Conservation (phyloP, 1,284 basidiomycete species). For the Ustilago crameri region DNA sequence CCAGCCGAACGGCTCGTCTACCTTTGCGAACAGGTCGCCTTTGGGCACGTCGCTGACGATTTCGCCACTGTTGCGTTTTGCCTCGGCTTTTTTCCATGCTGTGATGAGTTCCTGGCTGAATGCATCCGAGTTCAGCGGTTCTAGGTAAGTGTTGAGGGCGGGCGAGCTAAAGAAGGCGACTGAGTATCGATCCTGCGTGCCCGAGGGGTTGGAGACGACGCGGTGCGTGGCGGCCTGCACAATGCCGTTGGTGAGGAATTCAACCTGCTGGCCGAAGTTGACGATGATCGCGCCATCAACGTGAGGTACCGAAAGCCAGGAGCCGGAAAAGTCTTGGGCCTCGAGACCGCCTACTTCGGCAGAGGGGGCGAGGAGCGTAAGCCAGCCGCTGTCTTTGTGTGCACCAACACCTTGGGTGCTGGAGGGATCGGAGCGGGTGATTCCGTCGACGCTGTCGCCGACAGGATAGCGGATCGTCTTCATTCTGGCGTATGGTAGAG, state of each 20-base stretch:
- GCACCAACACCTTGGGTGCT: constrained; percentile 60
- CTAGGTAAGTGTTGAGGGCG: constrained; percentile 41
- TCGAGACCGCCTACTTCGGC: constrained; percentile 49
- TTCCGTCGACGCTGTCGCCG: constrained; percentile 42
- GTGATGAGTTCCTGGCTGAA: constrained; percentile 35
- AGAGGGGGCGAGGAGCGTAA: constrained; percentile 55
- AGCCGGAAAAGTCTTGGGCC: constrained; percentile 52
- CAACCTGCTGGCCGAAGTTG: constrained; percentile 65
- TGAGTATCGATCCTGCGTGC: constrained; percentile 16
- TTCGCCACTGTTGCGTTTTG: constrained; percentile 13
- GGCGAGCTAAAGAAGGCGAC: constrained; percentile 60
- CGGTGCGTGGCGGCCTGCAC: constrained; percentile 60
- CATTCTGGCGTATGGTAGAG: constrained; percentile 52
- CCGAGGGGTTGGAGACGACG: constrained; percentile 33
- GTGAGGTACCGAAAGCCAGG: constrained; percentile 55
- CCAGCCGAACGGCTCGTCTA: constrained; percentile 47
- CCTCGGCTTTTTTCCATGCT: constrained; percentile 30
- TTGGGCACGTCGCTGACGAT: constrained; percentile 49
- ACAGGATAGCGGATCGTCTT: constrained; percentile 60
- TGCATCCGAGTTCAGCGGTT: constrained; percentile 22
- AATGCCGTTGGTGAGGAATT: constrained; percentile 49
- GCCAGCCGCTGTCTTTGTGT: constrained; percentile 61
- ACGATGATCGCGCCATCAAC: constrained; percentile 44
- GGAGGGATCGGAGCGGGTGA: constrained; percentile 20
- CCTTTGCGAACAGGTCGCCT: constrained; percentile 47